Percentiles rank a stretch among this genome's conserved stretches.
Evolutionary conservation across 805 yeast genomes (phyloP).

Genomic region (Tetrapisispora fleetii): DNA sequence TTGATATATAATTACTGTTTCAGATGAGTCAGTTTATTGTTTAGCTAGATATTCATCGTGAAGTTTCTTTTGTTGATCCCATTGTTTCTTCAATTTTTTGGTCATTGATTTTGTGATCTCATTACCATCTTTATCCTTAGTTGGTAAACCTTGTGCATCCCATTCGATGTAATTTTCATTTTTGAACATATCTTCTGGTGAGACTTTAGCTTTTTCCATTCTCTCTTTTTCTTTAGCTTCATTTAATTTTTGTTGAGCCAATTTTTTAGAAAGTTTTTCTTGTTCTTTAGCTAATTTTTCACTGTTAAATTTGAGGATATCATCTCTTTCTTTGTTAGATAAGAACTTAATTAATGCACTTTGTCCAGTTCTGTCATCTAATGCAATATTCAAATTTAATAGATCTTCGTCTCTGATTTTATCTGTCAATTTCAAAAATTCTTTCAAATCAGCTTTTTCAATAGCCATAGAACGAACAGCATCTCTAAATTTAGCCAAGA

Average conservation of each 20-base stretch:
- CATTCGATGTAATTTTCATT: conserved; percentile 56
- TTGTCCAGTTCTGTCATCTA: conserved; percentile 80
- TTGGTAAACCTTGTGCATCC: conserved; percentile 82
- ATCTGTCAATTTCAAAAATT: conserved; percentile 64
- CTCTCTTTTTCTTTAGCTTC: conserved; percentile 58
- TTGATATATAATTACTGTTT: background rate
- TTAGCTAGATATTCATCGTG: conserved; percentile 49
- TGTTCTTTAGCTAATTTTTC: conserved; percentile 43
- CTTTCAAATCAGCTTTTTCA: conserved; percentile 38
- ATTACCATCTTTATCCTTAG: conserved; percentile 64
- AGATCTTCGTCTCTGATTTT: conserved; percentile 61
- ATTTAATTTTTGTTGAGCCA: conserved; percentile 43
- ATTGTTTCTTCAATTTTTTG: conserved; percentile 73
- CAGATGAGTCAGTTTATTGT: background rate
- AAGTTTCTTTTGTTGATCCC: conserved; percentile 72
- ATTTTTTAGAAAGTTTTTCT: conserved; percentile 33
- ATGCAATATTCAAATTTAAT: conserved; percentile 64
- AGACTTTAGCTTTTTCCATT: conserved; percentile 52
- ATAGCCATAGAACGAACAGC: conserved; percentile 68
- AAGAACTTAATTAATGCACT: conserved; percentile 80
- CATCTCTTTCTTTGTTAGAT: conserved; percentile 56
- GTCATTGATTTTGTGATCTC: conserved; percentile 76
- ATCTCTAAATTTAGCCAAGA: conserved; percentile 73
- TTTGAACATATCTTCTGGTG: conserved; percentile 68
- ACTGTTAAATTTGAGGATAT: conserved; percentile 45